phyloP scores from a whole-genome alignment of 192 early-diverging fungal genomes.

The Gonapodya sp. region DNA sequence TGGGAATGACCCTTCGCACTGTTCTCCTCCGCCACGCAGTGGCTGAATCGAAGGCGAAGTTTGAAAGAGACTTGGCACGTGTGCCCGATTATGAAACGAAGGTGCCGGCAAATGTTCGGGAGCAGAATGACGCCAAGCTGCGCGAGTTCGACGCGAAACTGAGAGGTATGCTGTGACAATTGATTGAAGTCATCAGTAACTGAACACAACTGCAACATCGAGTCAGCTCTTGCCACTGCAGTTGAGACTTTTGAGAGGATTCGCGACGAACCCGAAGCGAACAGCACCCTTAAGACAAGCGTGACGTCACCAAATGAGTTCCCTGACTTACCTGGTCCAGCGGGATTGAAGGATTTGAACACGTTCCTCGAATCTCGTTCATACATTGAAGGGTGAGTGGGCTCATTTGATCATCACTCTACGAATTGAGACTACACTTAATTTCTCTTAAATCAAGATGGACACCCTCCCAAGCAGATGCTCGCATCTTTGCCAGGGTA shows the following conservation, averaged over 20 bases:
- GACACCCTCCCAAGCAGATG: conserved; percentile 67
- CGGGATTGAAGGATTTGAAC: neutral
- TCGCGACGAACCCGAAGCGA: neutral
- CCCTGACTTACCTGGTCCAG: neutral
- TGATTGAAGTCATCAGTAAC: neutral
- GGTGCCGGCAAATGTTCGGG: conserved; percentile 9
- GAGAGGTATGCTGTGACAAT: neutral
- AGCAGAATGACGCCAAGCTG: conserved; percentile 9
- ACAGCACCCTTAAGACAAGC: neutral
- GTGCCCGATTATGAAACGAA: conserved; percentile 1
- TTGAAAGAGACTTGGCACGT: neutral
- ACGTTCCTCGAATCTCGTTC: neutral
- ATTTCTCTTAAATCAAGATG: conserved; percentile 23
- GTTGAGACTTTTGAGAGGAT: neutral
- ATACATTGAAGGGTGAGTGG: neutral
- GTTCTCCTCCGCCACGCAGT: neutral
- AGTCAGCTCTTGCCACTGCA: neutral
- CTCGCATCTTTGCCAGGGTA: conserved; percentile 71
- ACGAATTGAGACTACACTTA: no score
- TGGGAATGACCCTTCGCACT: neutral
- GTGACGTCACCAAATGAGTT: neutral
- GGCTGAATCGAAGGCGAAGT: neutral
- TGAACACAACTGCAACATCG: neutral
- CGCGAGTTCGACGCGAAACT: neutral
- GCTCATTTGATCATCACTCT: neutral